These are phyloP conservation scores for Uromyces viciae-fabae DNA, from an alignment of 1,284 basidiomycete genomes.

Conservation along the genomic window DNA sequence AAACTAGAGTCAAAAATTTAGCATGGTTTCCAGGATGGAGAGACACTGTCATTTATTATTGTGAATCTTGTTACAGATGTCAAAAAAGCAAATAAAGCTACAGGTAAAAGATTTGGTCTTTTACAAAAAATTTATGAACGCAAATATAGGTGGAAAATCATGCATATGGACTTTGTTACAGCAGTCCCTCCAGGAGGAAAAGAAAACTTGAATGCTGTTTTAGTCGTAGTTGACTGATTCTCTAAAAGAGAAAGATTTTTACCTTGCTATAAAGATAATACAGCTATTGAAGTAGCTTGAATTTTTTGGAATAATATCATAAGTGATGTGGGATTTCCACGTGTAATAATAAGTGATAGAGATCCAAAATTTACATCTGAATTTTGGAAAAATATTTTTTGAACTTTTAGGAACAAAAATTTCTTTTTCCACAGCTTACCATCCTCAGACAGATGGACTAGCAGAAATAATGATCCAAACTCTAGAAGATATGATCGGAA, in stretches of 20 bases:
- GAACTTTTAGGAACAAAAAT: slow-evolving; percentile 4
- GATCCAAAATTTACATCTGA: slow-evolving; percentile 10
- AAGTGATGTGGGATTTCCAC: not conserved
- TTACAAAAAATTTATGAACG: not conserved
- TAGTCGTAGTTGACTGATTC: slow-evolving; percentile 9
- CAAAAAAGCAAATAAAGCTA: not conserved
- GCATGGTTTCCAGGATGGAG: slow-evolving; percentile 12
- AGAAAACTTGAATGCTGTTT: not conserved
- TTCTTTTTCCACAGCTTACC: slow-evolving; percentile 20
- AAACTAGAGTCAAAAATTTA: not conserved
- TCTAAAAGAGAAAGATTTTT: slow-evolving; percentile 8
- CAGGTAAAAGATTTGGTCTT: not conserved
- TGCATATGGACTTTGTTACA: not conserved
- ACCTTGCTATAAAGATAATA: not conserved
- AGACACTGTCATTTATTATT: not conserved
- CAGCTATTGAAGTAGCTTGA: slow-evolving; percentile 5
- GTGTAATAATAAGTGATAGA: slow-evolving; percentile 25
- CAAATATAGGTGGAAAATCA: not conserved
- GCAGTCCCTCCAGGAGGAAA: not conserved
- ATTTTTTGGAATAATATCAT: slow-evolving; percentile 31
- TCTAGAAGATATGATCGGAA: slow-evolving; percentile 7
- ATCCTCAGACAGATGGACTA: slow-evolving; percentile 23
- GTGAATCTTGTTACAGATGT: not conserved
- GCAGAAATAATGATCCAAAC: not conserved
- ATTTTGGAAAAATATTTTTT: not conserved